A percentile compares a stretch with the other conserved stretches of the same genome.
phyloP scores from a whole-genome alignment of 176 grass and related monocot genomes.

The Pontederia paniculata region DNA sequence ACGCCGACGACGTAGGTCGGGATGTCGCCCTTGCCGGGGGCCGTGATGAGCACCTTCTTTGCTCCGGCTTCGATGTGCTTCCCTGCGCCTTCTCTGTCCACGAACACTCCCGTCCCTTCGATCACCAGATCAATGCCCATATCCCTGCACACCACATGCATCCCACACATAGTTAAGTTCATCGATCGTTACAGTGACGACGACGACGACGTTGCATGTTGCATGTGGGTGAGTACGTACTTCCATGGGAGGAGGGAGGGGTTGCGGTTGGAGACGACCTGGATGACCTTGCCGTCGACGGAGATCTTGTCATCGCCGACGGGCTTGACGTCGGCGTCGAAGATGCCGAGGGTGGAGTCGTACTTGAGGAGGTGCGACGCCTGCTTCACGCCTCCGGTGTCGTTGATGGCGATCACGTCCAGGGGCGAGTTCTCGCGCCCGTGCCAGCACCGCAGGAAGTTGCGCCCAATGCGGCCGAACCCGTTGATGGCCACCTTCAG shows the following conservation, averaged over 20 bases:
- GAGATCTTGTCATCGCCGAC: conserved; percentile 46
- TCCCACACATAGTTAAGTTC: background rate
- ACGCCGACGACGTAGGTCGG: conserved; percentile 69
- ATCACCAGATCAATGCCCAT: conserved; percentile 73
- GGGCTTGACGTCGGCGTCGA: conserved; percentile 76
- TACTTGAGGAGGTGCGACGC: conserved; percentile 85
- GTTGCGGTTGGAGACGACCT: conserved; percentile 66
- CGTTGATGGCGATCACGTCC: conserved; percentile 78
- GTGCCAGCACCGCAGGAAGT: conserved; percentile 88
- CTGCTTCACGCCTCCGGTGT: conserved; percentile 72
- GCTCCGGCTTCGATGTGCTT: conserved; percentile 77
- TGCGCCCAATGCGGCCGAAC: conserved; percentile 83
- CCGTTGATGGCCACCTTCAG: conserved; percentile 90
- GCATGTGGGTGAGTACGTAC: background rate
- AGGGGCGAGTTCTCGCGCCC: conserved; percentile 50
- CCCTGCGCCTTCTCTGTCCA: conserved; percentile 55
- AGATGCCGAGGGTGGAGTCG: conserved; percentile 80
- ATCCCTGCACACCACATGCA: background rate
- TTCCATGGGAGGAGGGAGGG: conserved; percentile 52
- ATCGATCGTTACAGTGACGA: too few relatives aligned
- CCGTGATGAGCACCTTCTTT: conserved; percentile 89
- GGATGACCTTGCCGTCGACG: conserved; percentile 83
- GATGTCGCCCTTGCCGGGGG: conserved; percentile 59
- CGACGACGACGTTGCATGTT: background rate
- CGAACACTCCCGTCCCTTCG: conserved; percentile 74